Evolutionary conservation across 352 stramenopile species (phyloP).

Genomic region (Ophiocytium majus): DNA sequence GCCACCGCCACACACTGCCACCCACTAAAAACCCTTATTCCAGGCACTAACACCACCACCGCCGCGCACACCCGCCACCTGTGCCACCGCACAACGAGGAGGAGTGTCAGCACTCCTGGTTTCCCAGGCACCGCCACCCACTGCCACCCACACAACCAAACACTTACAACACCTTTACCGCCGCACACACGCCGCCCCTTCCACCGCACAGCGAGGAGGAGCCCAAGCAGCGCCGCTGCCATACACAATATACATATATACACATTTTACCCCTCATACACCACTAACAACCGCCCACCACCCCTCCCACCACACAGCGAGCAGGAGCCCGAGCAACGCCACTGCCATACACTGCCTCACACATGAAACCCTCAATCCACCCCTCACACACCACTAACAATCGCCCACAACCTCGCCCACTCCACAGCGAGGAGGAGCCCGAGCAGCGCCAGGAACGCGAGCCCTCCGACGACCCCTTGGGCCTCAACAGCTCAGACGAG

Average conservation of each 20-base stretch:
- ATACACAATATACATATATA: neutral
- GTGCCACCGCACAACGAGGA: no score
- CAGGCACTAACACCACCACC: neutral
- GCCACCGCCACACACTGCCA: neutral
- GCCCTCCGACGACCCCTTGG: conserved; percentile 20
- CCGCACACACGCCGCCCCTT: no score
- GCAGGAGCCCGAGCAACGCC: neutral
- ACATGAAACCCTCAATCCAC: neutral
- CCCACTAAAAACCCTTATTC: neutral
- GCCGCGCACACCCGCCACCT: no score
- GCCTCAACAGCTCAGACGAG: conserved; percentile 19
- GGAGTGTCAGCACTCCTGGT: no score
- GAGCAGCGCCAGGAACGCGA: neutral
- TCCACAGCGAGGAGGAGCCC: conserved; percentile 18
- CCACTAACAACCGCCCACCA: neutral
- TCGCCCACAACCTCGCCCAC: no score
- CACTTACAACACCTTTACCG: no score
- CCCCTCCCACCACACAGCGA: neutral
- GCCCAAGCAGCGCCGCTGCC: neutral
- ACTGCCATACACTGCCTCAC: neutral
- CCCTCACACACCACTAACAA: neutral
- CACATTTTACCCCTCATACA: neutral
- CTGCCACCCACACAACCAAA: no score
- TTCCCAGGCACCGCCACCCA: no score
- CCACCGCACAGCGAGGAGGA: conserved; percentile 27